These are phyloP conservation scores for Sistotremastrum niveocremeum DNA, from an alignment of 768 basidiomycete genomes.

Conservation along the genomic window DNA sequence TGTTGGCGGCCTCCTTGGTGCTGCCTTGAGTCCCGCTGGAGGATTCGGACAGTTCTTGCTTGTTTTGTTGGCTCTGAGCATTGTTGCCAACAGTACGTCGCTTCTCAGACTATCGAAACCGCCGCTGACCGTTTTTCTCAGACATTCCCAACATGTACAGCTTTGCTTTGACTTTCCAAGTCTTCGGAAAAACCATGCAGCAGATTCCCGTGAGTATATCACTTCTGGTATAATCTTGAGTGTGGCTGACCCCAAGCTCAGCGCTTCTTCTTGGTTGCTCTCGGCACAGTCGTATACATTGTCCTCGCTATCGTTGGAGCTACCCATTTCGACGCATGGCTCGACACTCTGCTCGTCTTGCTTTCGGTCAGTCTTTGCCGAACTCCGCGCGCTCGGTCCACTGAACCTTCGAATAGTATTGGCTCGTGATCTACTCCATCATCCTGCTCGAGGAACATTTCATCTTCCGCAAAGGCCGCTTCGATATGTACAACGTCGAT, in stretches of 20 bases:
- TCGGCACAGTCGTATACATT: slow-evolving; percentile 31
- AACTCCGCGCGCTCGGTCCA: not conserved
- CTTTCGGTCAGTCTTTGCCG: slow-evolving; percentile 9
- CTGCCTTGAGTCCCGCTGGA: slow-evolving; percentile 23
- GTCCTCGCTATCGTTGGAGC: slow-evolving; percentile 34
- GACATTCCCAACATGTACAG: slow-evolving; percentile 34
- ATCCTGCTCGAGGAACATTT: slow-evolving; percentile 38
- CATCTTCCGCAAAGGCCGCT: slow-evolving; percentile 29
- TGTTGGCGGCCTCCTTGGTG: slow-evolving; percentile 34
- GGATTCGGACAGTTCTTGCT: slow-evolving; percentile 34
- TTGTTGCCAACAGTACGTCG: slow-evolving; percentile 28
- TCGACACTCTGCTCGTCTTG: slow-evolving; percentile 28
- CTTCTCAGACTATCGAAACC: not conserved
- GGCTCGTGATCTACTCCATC: slow-evolving; percentile 35
- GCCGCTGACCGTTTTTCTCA: not conserved
- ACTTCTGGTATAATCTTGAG: not conserved
- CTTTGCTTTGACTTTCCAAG: slow-evolving; percentile 31
- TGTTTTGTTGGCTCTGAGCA: slow-evolving; percentile 29
- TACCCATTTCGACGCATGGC: slow-evolving; percentile 26
- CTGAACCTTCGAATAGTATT: slow-evolving; percentile 20
- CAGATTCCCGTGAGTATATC: slow-evolving; percentile 23
- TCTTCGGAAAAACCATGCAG: slow-evolving; percentile 27
- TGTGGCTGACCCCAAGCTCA: slow-evolving; percentile 1
- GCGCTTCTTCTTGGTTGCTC: slow-evolving; percentile 22
- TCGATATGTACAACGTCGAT: slow-evolving; percentile 22